These are phyloP conservation scores for Alternaria incomplexa DNA, from an alignment of 2,329 filamentous ascomycete species.

Conservation along the genomic window DNA sequence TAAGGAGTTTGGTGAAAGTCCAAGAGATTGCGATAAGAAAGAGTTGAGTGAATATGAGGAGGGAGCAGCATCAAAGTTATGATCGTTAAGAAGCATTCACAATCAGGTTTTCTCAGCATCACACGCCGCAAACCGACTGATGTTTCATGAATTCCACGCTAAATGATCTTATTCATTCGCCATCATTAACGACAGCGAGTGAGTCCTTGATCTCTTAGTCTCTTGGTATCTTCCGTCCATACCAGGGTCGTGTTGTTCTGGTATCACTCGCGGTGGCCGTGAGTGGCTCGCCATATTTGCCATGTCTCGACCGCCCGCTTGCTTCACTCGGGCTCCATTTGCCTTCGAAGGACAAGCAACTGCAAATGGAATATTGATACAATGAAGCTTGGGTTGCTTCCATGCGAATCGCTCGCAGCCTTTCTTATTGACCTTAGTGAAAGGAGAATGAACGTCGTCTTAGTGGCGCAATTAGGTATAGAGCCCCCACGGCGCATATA, in stretches of 20 bases:
- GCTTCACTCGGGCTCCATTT: background rate
- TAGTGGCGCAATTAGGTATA: too few species aligned
- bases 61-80: background rate
- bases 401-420: background rate
- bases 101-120: background rate
- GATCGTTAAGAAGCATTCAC: background rate
- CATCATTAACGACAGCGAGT: background rate
- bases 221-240: background rate
- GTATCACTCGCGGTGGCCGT: background rate
- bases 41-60: constrained; percentile 23
- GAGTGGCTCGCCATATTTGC: background rate
- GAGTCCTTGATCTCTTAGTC: background rate
- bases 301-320: background rate
- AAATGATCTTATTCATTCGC: background rate
- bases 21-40: constrained; percentile 8
- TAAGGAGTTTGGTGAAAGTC: constrained; percentile 27
- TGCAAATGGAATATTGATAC: background rate
- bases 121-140: background rate
- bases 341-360: background rate
- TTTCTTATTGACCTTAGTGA: background rate
- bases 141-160: background rate
- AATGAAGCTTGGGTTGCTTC: background rate
- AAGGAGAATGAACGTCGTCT: background rate
- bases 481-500: background rate
- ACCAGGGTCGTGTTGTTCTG: background rate